Evolutionary conservation across 768 basidiomycete species (phyloP).

Genomic region (Mycena rebaudengoi): DNA sequence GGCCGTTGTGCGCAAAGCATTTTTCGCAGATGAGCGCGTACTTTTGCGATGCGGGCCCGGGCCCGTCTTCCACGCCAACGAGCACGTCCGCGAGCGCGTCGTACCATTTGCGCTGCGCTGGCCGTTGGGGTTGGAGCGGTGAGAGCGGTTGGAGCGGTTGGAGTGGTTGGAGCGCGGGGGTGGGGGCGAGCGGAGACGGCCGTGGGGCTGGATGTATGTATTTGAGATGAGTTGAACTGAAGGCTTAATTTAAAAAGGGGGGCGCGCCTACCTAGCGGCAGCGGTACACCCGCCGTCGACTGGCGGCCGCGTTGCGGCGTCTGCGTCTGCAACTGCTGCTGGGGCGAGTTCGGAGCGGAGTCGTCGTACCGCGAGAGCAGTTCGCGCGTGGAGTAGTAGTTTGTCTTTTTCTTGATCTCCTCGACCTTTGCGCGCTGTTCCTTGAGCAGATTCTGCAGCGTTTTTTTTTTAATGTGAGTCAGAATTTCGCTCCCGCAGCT

Average conservation of each 20-base stretch:
- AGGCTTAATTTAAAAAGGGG: no score
- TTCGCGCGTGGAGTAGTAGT: constrained; percentile 92
- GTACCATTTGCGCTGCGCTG: constrained; percentile 80
- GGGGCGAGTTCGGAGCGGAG: constrained; percentile 42
- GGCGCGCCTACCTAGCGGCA: no score
- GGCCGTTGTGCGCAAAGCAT: constrained; percentile 89
- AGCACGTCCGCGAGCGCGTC: constrained; percentile 90
- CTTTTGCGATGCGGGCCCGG: constrained; percentile 53
- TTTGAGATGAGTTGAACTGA: no score
- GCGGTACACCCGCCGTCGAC: no score
- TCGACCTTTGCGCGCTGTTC: constrained; percentile 88
- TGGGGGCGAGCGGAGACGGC: no score
- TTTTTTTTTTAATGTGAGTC: no score
- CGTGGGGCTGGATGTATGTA: no score
- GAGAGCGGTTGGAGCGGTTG: no score
- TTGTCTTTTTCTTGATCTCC: constrained; percentile 97
- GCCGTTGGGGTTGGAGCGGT: no score
- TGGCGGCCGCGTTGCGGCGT: constrained; percentile 1
- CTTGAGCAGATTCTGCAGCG: constrained; percentile 75
- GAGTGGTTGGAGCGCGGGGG: no score
- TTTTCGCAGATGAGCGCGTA: constrained; percentile 91
- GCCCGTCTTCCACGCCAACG: constrained; percentile 83
- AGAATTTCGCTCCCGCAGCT: background rate
- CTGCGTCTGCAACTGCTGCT: constrained; percentile 8
- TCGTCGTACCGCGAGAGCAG: constrained; percentile 93